Conservation (phyloP, 352 stramenopile species). For the Globisporangium uncinulatum region DNA sequence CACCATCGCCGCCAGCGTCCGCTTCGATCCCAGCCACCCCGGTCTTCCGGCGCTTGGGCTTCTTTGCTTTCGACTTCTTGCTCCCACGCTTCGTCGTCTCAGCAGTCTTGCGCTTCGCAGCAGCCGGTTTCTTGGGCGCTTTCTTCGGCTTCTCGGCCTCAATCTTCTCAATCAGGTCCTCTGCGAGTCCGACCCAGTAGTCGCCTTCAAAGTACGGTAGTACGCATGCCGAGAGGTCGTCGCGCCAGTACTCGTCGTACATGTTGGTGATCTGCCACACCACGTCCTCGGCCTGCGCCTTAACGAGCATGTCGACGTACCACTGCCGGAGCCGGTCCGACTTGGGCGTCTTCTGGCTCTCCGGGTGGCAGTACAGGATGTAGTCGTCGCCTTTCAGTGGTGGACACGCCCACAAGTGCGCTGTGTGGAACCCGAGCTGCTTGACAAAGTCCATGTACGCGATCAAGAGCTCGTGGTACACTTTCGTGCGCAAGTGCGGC, state of each 20-base stretch:
- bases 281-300: constrained; percentile 85
- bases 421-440: constrained; percentile 95
- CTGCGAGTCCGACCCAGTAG: constrained; percentile 82
- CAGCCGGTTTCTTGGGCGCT: constrained; percentile 38
- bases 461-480: constrained; percentile 99
- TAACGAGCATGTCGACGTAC: constrained; percentile 91
- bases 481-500: constrained; percentile 93
- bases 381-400: constrained; percentile 99
- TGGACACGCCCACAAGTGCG: constrained; percentile 99
- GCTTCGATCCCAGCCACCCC: constrained; percentile 18
- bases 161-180: constrained; percentile 88
- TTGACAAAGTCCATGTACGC: constrained; percentile 98
- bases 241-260: constrained; percentile 94
- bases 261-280: constrained; percentile 95
- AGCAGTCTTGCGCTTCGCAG: constrained; percentile 52
- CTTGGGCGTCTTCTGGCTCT: constrained; percentile 98
- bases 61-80: constrained; percentile 80
- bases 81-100: constrained; percentile 8
- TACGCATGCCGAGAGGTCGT: constrained; percentile 78
- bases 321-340: constrained; percentile 96
- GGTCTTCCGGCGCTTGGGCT: constrained; percentile 66
- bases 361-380: constrained; percentile 99
- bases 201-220: constrained; percentile 87
- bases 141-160: constrained; percentile 84
- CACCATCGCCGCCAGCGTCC: constrained; percentile 34